Evolutionary conservation across 1,284 basidiomycete species (phyloP).

Genomic region (Pulveroboletus sp.): DNA sequence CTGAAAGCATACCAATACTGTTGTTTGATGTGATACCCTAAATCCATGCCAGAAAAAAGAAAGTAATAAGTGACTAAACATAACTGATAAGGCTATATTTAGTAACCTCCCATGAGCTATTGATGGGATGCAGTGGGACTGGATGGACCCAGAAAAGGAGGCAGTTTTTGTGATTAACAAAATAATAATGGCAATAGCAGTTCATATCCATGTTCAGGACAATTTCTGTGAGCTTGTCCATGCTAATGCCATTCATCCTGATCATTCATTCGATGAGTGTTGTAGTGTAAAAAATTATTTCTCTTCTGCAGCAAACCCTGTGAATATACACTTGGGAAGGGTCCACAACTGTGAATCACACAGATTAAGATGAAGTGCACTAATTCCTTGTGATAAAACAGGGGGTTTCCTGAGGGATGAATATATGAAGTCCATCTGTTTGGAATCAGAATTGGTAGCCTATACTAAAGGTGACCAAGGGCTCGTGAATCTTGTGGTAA

Average conservation of each 20-base stretch:
- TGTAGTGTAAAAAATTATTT: neutral
- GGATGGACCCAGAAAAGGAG: slow-evolving; percentile 20
- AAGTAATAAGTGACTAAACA: neutral
- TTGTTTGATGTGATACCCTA: slow-evolving; percentile 16
- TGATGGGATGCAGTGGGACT: neutral
- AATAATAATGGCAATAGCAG: slow-evolving; percentile 12
- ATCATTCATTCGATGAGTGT: slow-evolving; percentile 4
- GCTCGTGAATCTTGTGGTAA: neutral
- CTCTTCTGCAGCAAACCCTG: slow-evolving; percentile 6
- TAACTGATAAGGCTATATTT: slow-evolving; percentile 15
- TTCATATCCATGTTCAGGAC: slow-evolving; percentile 14
- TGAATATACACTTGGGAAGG: slow-evolving; percentile 18
- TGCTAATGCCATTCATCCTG: neutral
- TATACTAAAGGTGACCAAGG: neutral
- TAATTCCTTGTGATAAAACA: slow-evolving; percentile 12
- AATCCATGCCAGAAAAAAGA: slow-evolving; percentile 1
- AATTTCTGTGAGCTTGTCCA: slow-evolving; percentile 18
- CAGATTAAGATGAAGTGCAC: neutral
- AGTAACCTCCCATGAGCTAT: slow-evolving; percentile 3
- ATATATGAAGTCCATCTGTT: slow-evolving; percentile 6
- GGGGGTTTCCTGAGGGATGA: slow-evolving; percentile 19
- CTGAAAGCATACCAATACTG: slow-evolving; percentile 12
- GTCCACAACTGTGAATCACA: neutral
- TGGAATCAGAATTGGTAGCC: slow-evolving; percentile 1
- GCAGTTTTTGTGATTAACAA: slow-evolving; percentile 16